A percentile compares a stretch with the other conserved stretches of the same genome.
phyloP scores from a whole-genome alignment of 75 land plant genomes.

The Selaginella moellendorffii region DNA sequence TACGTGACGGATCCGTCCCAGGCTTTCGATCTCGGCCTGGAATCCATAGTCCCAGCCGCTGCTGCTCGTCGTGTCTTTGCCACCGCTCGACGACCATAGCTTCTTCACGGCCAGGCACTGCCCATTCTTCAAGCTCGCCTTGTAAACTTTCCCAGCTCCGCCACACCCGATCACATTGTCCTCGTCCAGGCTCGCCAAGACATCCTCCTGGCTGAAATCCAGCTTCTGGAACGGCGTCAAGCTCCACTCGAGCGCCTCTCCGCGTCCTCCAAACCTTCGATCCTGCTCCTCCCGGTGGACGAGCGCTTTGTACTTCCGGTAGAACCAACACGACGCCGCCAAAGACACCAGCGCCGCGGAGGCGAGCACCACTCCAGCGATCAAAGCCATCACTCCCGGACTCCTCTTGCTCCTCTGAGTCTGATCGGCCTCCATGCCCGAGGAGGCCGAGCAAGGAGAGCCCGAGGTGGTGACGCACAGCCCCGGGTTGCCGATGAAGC shows the following conservation, averaged over 20 bases:
- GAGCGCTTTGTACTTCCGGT: background rate
- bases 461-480: background rate
- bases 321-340: background rate
- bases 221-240: conserved; percentile 49
- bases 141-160: conserved; percentile 35
- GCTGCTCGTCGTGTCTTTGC: conserved; percentile 1
- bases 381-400: background rate
- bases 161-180: conserved; percentile 35
- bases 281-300: too few relatives aligned
- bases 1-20: conserved; percentile 55
- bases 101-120: conserved; percentile 40
- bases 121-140: conserved; percentile 25
- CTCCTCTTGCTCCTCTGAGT: background rate
- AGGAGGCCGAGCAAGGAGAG: background rate
- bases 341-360: conserved; percentile 15
- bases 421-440: too few relatives aligned
- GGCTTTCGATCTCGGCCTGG: conserved; percentile 45
- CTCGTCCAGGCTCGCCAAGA: conserved; percentile 29
- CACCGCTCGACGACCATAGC: too few relatives aligned
- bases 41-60: background rate
- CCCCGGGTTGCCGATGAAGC: conserved; percentile 1
- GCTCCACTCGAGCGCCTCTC: conserved; percentile 21
- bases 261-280: background rate
- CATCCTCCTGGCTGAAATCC: conserved; percentile 43
- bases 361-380: background rate